Evolutionary conservation across 2,329 filamentous ascomycete species (phyloP).

Genomic region (Acephala macrosclerotiorum): DNA sequence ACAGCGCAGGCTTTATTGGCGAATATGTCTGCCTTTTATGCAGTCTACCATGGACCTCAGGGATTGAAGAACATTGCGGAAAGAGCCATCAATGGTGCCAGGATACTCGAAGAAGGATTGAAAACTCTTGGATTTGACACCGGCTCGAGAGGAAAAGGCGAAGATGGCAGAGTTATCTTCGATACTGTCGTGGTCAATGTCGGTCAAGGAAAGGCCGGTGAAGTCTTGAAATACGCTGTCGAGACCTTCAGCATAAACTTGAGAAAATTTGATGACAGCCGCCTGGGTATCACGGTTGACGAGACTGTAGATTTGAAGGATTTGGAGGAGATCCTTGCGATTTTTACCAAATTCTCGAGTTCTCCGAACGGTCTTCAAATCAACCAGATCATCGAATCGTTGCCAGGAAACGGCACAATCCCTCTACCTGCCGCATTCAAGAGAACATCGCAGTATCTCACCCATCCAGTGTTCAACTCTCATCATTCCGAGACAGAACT

Average conservation of each 20-base stretch:
- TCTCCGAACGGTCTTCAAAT: constrained; percentile 38
- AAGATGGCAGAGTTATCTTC: constrained; percentile 69
- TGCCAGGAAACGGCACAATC: constrained; percentile 47
- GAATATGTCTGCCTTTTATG: constrained; percentile 96
- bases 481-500: constrained; percentile 96
- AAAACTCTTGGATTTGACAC: constrained; percentile 69
- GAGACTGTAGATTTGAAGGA: constrained; percentile 70
- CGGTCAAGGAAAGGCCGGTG: constrained; percentile 56
- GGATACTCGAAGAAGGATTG: constrained; percentile 71
- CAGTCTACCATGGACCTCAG: constrained; percentile 88
- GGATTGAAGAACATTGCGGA: constrained; percentile 86
- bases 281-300: constrained; percentile 79
- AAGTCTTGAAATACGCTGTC: constrained; percentile 59
- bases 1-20: constrained; percentile 92
- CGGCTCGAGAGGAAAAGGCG: constrained; percentile 61
- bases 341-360: constrained; percentile 54
- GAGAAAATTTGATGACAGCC: constrained; percentile 64
- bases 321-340: constrained; percentile 62
- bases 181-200: constrained; percentile 80
- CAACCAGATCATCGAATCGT: constrained; percentile 52
- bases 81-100: constrained; percentile 74
- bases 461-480: constrained; percentile 92
- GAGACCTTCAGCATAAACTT: constrained; percentile 64
- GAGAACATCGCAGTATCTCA: constrained; percentile 78
- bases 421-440: constrained; percentile 65